Conservation (phyloP, 2,329 filamentous ascomycete genomes). For the Daldinia sp. region DNA sequence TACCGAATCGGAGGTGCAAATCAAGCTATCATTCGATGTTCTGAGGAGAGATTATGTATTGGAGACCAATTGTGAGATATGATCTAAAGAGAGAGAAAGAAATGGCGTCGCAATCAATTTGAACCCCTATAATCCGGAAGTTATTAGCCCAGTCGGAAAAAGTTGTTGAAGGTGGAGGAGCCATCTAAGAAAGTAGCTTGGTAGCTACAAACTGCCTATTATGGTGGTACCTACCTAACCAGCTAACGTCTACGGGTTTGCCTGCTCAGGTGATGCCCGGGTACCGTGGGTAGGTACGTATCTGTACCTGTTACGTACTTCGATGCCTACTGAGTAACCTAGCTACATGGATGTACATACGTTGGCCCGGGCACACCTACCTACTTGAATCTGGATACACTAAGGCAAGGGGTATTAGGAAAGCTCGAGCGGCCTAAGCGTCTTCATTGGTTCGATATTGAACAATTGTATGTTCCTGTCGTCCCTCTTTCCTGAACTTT, state of each 20-base stretch:
- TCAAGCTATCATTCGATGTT: slow-evolving; percentile 33
- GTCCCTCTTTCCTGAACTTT: neutral
- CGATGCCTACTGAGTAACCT: too few species aligned
- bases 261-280: too few species aligned
- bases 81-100: slow-evolving; percentile 19
- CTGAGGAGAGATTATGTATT: slow-evolving; percentile 10
- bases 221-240: too few species aligned
- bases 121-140: slow-evolving; percentile 33
- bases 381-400: slow-evolving; percentile 1
- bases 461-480: neutral
- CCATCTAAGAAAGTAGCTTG: neutral
- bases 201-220: neutral
- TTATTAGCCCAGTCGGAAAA: slow-evolving; percentile 33
- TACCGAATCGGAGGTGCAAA: slow-evolving; percentile 16
- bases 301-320: neutral
- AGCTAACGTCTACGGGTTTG: too few species aligned
- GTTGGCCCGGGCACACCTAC: neutral
- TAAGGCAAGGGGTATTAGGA: slow-evolving; percentile 19
- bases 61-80: slow-evolving; percentile 16
- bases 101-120: slow-evolving; percentile 23
- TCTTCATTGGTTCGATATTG: slow-evolving; percentile 15
- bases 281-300: neutral
- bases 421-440: slow-evolving; percentile 8
- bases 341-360: too few species aligned
- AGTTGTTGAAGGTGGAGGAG: slow-evolving; percentile 22